These are phyloP conservation scores for Gossypium schwendimanii DNA, from an alignment of 441 rosid genomes.

Conservation along the genomic window DNA sequence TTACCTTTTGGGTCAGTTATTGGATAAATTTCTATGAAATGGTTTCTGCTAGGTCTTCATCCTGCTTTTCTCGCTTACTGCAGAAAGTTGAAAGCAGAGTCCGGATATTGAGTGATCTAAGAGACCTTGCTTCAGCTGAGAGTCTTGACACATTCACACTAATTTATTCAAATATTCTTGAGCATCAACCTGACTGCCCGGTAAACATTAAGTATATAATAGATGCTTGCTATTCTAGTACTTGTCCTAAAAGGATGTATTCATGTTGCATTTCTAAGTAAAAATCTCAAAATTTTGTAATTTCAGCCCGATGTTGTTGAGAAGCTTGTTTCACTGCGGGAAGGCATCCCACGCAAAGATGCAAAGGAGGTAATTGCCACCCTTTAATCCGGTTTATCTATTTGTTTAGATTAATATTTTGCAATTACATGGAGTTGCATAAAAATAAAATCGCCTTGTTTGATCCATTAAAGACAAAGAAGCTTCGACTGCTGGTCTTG, in stretches of 20 bases:
- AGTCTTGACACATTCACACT: constrained; percentile 93
- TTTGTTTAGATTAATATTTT: background rate
- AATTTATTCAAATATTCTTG: constrained; percentile 84
- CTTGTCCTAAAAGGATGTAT: background rate
- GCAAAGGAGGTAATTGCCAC: constrained; percentile 75
- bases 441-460: background rate
- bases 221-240: constrained; percentile 5
- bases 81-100: constrained; percentile 94
- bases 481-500: background rate
- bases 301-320: constrained; percentile 93
- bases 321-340: constrained; percentile 88
- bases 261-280: background rate
- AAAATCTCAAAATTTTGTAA: background rate
- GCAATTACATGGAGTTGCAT: background rate
- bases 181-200: constrained; percentile 98
- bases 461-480: background rate
- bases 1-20: background rate
- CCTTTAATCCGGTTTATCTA: background rate
- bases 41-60: background rate
- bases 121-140: constrained; percentile 99
- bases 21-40: background rate
- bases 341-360: constrained; percentile 93
- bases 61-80: constrained; percentile 12
- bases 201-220: constrained; percentile 28
- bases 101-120: constrained; percentile 76